Evolutionary conservation across 441 rosid genomes (phyloP).

Genomic region (Geranium incanum): DNA sequence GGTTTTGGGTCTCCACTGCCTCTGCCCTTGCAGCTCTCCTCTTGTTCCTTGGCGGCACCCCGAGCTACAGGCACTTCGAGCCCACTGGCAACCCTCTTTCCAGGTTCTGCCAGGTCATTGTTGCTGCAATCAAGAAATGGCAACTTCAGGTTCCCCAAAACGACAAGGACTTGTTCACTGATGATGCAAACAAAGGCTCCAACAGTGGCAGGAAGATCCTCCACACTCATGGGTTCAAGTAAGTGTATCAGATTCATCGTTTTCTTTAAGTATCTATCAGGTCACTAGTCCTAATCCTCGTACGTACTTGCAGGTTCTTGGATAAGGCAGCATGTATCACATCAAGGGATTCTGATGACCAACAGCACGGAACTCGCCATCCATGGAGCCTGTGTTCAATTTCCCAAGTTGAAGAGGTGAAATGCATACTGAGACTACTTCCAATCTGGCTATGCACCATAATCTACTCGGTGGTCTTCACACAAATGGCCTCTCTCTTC

Average conservation of each 20-base stretch:
- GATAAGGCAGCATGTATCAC: conserved; percentile 81
- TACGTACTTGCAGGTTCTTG: conserved; percentile 53
- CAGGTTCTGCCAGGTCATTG: conserved; percentile 69
- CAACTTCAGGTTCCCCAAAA: conserved; percentile 30
- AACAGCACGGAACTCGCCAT: conserved; percentile 40
- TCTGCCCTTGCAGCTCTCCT: conserved; percentile 67
- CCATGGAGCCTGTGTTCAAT: conserved; percentile 81
- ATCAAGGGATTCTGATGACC: conserved; percentile 55
- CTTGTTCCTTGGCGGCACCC: conserved; percentile 55
- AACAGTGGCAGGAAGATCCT: conserved; percentile 44
- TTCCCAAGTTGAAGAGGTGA: conserved; percentile 96
- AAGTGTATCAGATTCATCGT: conserved; percentile 16
- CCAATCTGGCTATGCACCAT: conserved; percentile 99
- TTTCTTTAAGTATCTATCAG: neutral
- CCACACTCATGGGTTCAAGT: conserved; percentile 57
- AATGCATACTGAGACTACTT: conserved; percentile 74
- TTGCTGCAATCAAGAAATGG: conserved; percentile 70
- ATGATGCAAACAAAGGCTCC: conserved; percentile 26
- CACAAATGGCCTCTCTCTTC: conserved; percentile 96
- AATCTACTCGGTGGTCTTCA: conserved; percentile 84
- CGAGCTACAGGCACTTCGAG: conserved; percentile 46
- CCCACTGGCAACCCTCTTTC: conserved; percentile 86
- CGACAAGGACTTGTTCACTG: conserved; percentile 35
- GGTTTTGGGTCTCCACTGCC: conserved; percentile 80
- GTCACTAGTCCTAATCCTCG: neutral